Base-by-base conservation (phyloP, 371 early-diverging fungal genomes). In the Gilbertella persicaria region DNA sequence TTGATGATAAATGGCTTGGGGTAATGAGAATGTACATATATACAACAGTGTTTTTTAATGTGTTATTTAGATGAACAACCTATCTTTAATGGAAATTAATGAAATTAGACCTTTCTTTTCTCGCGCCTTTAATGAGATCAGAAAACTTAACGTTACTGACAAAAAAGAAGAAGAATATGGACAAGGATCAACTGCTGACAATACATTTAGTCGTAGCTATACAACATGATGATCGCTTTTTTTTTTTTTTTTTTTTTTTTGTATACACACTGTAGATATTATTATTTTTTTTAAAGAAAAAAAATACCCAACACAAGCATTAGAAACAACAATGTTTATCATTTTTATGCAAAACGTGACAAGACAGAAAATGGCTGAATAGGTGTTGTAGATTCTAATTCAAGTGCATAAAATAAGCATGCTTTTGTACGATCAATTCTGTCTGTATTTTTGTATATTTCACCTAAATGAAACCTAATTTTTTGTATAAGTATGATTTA, bases 81-180 rank as follows among this genome's bases (percentile, higher is more conserved):
- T 94, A 47, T 84, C 91, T 14, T 65, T 83, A 3, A 90, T 90
- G 82, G 95, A 95, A 62, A 81, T 95, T 60, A 94, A 94, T 50
- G 92, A 93, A 62, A 89, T 95, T 47, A 79, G 92, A 21, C 94
- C 95, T 0, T 84, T 92, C 63, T 94, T 92, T 68, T 66, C 83
- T 13, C 79, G 72, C 23, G 91, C 91, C 16, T 93, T 91, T 64
- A 74, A 88, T 26, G 83, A 87, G 44, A 71, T 88, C 60, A 71
- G 80, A 25, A 79, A 73, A 64, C 49, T 79, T 41, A 62, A 66
- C 45, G 21, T 64, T 38, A 49, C 53, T 29, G 67, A 58, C 7
- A 28, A 37, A 23, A 29, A 35, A 5, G 12, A 46, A 48, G 37
- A 46, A 19, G 28, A 28, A 5, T 20, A 26, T 26, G n/a, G 38